Base-by-base conservation (phyloP, 164 flowering plant species). In the Umbilicus rupestris region DNA sequence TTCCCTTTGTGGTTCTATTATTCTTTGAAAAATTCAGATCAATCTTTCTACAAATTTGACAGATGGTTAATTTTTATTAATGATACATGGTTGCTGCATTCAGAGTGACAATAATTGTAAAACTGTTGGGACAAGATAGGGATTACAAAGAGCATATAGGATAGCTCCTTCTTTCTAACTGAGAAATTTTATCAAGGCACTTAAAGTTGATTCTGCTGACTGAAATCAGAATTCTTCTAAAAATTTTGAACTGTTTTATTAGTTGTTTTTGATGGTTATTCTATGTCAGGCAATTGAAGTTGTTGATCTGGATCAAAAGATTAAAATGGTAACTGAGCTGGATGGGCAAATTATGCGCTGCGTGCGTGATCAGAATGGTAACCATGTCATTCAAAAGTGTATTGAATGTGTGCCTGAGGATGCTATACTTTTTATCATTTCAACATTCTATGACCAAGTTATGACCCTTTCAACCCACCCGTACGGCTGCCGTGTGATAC, bases 401-500 rank as follows among this genome's bases (percentile, higher is more conserved):
- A 85, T 85, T 60, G 89, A 85, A 66, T 79, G 87, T 62, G 71
- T 85, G n/a, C 89, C 89, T 50, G 77, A 81, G 72, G 84, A 85
- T 52, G 72, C 74, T 2, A 82, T 85, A 22, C 81, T 83, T 28
- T 85, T 85, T 45, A 78, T 85, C 63, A 73, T 82, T 19, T 78
- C 82, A 7, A 75, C 80, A 30, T 85, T 85, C 59, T 78, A 77
- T 68, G 81, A 79, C 60, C 87, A 85, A 79, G 84, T 83, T 62
- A 86, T 81, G 41, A 75, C 82, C 7, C 66, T 85, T 57, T 83
- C 89, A 14, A 80, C 81, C 29, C 89, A 85, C 75, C 82, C 89
- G 22, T 85, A 85, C 71, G 92, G 89, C 16, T 87, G 89, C 46
- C 87, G 87, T 57, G 92, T 87, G 63, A 81, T 87, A 63, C 92